These are phyloP conservation scores for Metschnikowia henanensis DNA, from an alignment of 805 yeast species.

Conservation along the genomic window DNA sequence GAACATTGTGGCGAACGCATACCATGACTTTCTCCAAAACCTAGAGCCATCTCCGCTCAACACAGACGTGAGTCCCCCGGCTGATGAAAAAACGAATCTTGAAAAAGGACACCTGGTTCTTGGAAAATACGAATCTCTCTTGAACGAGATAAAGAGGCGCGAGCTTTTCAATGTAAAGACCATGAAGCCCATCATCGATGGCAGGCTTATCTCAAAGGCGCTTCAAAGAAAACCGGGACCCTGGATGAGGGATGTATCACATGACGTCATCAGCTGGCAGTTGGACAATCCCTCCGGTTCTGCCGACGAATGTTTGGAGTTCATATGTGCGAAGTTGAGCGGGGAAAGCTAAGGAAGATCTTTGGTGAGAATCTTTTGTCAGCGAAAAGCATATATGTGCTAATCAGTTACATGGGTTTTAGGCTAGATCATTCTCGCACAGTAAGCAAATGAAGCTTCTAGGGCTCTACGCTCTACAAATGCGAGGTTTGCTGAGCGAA, in stretches of 20 bases:
- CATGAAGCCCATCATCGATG: constrained; percentile 70
- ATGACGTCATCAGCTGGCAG: constrained; percentile 69
- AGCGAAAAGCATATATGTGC: too few relatives aligned
- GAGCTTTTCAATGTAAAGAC: constrained; percentile 45
- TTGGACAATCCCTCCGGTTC: constrained; percentile 63
- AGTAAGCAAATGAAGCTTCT: too few relatives aligned
- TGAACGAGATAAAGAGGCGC: constrained; percentile 28
- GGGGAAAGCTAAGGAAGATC: background rate
- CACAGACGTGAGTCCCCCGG: constrained; percentile 1
- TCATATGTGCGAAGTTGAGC: constrained; percentile 26
- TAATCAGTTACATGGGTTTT: too few relatives aligned
- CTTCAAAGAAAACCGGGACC: constrained; percentile 75
- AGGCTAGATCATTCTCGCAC: too few relatives aligned
- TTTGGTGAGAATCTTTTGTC: too few relatives aligned
- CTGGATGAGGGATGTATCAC: constrained; percentile 68
- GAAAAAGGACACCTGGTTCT: constrained; percentile 9
- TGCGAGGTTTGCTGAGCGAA: too few relatives aligned
- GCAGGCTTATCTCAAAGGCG: constrained; percentile 59
- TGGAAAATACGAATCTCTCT: constrained; percentile 32
- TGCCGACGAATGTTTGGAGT: constrained; percentile 55
- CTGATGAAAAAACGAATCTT: background rate
- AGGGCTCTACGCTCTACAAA: too few relatives aligned
- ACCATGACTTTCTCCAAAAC: constrained; percentile 22
- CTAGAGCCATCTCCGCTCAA: background rate
- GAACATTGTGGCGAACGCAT: constrained; percentile 39